Evolutionary conservation across 495 filamentous ascomycete genomes (phyloP).

Genomic region (Tuber aestivum): DNA sequence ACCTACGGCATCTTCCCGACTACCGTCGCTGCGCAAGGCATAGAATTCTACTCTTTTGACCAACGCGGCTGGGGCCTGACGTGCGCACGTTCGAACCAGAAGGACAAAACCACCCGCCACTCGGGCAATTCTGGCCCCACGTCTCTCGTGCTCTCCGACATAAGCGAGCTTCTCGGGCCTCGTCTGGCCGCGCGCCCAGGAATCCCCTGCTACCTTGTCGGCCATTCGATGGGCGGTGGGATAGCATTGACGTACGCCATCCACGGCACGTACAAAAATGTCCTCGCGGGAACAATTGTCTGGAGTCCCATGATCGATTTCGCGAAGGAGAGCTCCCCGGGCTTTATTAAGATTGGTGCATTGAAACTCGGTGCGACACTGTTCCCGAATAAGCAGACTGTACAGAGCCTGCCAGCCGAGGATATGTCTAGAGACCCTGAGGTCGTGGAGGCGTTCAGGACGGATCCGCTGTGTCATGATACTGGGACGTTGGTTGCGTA

Average conservation of each 20-base stretch:
- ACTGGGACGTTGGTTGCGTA: conserved; percentile 73
- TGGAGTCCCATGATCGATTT: conserved; percentile 66
- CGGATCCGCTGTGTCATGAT: conserved; percentile 66
- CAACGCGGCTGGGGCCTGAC: conserved; percentile 61
- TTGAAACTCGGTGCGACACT: conserved; percentile 57
- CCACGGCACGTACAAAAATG: conserved; percentile 34
- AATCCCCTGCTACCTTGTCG: conserved; percentile 73
- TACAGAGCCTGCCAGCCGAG: conserved; percentile 55
- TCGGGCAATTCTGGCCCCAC: conserved; percentile 68
- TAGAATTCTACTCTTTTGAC: conserved; percentile 69
- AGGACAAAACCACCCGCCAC: conserved; percentile 45
- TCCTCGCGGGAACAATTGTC: conserved; percentile 40
- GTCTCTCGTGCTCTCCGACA: conserved; percentile 62
- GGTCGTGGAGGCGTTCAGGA: conserved; percentile 52
- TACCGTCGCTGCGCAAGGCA: conserved; percentile 60
- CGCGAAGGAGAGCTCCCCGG: conserved; percentile 56
- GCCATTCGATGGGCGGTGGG: conserved; percentile 76
- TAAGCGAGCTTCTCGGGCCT: conserved; percentile 60
- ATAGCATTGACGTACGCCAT: conserved; percentile 55
- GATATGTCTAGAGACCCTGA: conserved; percentile 59
- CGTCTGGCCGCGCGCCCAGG: conserved; percentile 39
- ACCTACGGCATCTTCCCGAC: conserved; percentile 65
- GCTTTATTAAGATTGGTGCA: conserved; percentile 51
- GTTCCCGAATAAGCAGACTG: conserved; percentile 56
- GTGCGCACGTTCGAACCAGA: conserved; percentile 44